Conservation (phyloP, 441 rosid species). For the Pelargonium cotyledonis region DNA sequence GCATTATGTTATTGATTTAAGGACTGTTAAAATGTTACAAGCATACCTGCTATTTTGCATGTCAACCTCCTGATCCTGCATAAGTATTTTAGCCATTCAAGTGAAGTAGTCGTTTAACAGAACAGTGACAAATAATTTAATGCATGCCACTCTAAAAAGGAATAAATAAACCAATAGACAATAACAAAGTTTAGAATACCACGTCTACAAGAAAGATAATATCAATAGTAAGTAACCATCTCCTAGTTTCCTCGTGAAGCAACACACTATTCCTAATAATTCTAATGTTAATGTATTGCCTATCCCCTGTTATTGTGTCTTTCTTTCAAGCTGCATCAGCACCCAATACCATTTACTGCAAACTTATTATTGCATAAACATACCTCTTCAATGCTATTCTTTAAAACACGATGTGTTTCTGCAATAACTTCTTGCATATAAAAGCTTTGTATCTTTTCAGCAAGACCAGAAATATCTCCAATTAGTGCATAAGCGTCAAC, state of each 20-base stretch:
- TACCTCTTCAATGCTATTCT: conserved; percentile 78
- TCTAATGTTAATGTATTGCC: not conserved
- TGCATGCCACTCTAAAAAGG: conserved; percentile 9
- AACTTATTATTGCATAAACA: conserved; percentile 18
- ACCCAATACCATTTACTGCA: conserved; percentile 4
- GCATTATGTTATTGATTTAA: conserved; percentile 10
- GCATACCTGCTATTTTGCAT: conserved; percentile 68
- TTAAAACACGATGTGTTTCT: conserved; percentile 75
- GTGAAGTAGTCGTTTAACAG: conserved; percentile 17
- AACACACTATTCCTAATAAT: not conserved
- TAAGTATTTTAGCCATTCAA: conserved; percentile 25
- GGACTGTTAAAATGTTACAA: conserved; percentile 21
- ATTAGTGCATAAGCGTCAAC: conserved; percentile 97
- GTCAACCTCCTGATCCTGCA: conserved; percentile 66
- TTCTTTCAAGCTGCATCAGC: not conserved
- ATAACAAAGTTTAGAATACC: not conserved
- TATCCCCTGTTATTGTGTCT: not conserved
- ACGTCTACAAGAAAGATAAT: not conserved
- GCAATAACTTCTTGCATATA: conserved; percentile 97
- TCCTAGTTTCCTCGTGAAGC: not conserved
- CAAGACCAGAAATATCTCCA: conserved; percentile 95
- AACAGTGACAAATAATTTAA: conserved; percentile 14
- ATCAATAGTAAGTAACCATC: conserved; percentile 4
- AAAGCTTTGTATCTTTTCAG: conserved; percentile 96
- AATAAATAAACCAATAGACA: conserved; percentile 7